phyloP scores from a whole-genome alignment of 805 yeast genomes.

The Pichia insulana region DNA sequence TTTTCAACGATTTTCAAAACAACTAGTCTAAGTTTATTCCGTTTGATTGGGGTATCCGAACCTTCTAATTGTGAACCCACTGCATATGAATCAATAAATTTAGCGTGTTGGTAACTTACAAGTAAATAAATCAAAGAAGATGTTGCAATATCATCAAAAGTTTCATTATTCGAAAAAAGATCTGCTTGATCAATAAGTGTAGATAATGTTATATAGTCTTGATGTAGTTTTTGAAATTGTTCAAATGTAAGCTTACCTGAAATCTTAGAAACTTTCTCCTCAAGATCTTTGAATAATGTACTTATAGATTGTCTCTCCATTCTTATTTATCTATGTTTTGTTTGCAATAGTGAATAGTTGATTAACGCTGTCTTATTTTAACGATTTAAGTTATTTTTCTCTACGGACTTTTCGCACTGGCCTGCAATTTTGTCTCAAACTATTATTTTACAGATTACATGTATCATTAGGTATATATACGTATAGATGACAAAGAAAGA shows the following conservation, averaged over 20 bases:
- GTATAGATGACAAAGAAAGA: too few species aligned
- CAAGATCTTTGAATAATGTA: background rate
- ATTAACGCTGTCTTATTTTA: too few species aligned
- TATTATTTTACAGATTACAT: too few species aligned
- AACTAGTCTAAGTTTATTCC: conserved; percentile 10
- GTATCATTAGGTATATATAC: too few species aligned
- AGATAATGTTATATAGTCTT: conserved; percentile 5
- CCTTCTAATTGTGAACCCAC: conserved; percentile 9
- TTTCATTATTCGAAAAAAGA: conserved; percentile 11
- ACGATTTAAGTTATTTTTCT: too few species aligned
- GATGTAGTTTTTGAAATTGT: conserved; percentile 10
- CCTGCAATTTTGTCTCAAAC: too few species aligned
- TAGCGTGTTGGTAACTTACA: conserved; percentile 7
- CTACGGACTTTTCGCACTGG: too few species aligned
- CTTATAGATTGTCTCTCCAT: background rate
- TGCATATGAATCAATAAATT: conserved; percentile 12
- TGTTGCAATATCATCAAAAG: conserved; percentile 7
- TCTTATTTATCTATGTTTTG: too few species aligned
- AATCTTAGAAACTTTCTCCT: background rate
- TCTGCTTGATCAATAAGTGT: conserved; percentile 5
- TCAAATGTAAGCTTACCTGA: conserved; percentile 1
- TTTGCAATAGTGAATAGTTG: too few species aligned
- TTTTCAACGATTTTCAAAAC: conserved; percentile 11
- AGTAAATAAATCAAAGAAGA: conserved; percentile 4
- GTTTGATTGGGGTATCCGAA: conserved; percentile 1